phyloP scores from a whole-genome alignment of 2,329 filamentous ascomycete species.

The Neonectria neomacrospora region DNA sequence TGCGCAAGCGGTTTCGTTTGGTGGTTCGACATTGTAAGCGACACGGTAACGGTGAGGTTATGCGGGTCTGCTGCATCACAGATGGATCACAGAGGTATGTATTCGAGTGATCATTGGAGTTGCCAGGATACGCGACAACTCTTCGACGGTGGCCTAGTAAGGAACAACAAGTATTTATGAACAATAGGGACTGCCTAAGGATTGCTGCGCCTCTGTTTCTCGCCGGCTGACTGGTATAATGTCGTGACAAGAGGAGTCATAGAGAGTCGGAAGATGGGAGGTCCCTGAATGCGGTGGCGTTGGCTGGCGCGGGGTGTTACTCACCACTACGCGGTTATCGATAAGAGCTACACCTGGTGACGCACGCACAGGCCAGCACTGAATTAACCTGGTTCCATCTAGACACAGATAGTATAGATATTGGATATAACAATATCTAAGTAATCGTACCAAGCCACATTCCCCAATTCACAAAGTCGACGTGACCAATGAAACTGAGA shows the following conservation, averaged over 20 bases:
- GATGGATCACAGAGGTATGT: conserved; percentile 39
- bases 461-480: background rate
- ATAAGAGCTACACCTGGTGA: conserved; percentile 15
- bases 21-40: conserved; percentile 62
- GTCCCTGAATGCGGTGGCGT: conserved; percentile 14
- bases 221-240: conserved; percentile 39
- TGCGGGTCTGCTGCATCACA: conserved; percentile 34
- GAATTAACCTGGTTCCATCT: background rate
- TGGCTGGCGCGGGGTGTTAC: conserved; percentile 38
- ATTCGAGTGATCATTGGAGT: conserved; percentile 47
- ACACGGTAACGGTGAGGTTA: conserved; percentile 41
- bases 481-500: background rate
- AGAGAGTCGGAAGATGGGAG: conserved; percentile 22
- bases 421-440: conserved; percentile 9
- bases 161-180: conserved; percentile 25
- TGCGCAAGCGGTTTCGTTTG: conserved; percentile 72
- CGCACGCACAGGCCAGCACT: conserved; percentile 1
- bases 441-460: conserved; percentile 8
- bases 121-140: conserved; percentile 6
- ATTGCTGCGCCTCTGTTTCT: conserved; percentile 32
- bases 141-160: background rate
- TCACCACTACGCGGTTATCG: conserved; percentile 30
- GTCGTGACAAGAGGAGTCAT: conserved; percentile 41
- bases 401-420: background rate
- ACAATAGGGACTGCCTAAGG: conserved; percentile 8